Evolutionary conservation across 1,284 basidiomycete species (phyloP).

Genomic region (Malassezia vespertilionis): DNA sequence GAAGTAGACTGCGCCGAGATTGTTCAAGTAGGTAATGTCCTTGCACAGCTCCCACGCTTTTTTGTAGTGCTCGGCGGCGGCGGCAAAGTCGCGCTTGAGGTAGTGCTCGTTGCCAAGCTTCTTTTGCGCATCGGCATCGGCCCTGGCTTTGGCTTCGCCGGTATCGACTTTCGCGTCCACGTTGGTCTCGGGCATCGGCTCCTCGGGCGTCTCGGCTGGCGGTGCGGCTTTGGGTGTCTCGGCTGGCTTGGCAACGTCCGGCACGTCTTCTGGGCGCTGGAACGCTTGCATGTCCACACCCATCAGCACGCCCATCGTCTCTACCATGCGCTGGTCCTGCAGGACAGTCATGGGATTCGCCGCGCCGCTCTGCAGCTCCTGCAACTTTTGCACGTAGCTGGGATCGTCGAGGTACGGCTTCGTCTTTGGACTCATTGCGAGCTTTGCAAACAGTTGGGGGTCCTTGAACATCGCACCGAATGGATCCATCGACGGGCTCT

Average conservation of each 20-base stretch:
- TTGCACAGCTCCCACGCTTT: slow-evolving; percentile 89
- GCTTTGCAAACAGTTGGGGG: slow-evolving; percentile 69
- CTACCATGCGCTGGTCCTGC: slow-evolving; percentile 79
- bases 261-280: slow-evolving; percentile 67
- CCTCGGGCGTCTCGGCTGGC: slow-evolving; percentile 5
- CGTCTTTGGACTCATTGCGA: slow-evolving; percentile 76
- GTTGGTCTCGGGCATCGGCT: slow-evolving; percentile 7
- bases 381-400: slow-evolving; percentile 50
- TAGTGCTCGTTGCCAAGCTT: slow-evolving; percentile 67
- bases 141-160: slow-evolving; percentile 31
- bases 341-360: slow-evolving; percentile 50
- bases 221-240: slow-evolving; percentile 33
- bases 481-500: slow-evolving; percentile 54
- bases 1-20: slow-evolving; percentile 68
- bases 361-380: slow-evolving; percentile 48
- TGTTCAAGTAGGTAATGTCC: slow-evolving; percentile 73
- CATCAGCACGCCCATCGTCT: slow-evolving; percentile 80
- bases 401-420: slow-evolving; percentile 71
- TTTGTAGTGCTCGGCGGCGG: slow-evolving; percentile 48
- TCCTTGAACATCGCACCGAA: slow-evolving; percentile 75
- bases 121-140: slow-evolving; percentile 41
- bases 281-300: slow-evolving; percentile 85
- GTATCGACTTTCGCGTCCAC: too few relatives aligned
- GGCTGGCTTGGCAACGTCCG: slow-evolving; percentile 56
- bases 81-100: slow-evolving; percentile 59